Percentiles rank a stretch among this genome's conserved stretches.
Conservation (phyloP, 257 asterid genomes). For the Nicotiana sylvestris region DNA sequence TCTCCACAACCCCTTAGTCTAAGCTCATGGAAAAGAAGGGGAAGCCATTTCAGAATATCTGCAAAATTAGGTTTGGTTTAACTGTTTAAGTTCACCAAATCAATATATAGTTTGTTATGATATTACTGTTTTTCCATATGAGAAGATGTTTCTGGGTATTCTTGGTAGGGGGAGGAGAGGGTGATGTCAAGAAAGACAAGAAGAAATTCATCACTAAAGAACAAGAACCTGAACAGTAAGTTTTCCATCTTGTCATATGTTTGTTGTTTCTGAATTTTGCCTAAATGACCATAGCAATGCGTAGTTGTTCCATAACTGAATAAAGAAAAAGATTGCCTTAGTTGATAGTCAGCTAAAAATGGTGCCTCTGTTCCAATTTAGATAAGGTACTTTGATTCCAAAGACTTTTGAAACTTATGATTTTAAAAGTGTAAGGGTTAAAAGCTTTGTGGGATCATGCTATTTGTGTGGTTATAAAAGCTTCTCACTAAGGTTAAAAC, state of each 20-base stretch:
- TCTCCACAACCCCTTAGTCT: constrained; percentile 20
- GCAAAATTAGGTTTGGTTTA: constrained; percentile 57
- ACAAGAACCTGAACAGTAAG: constrained; percentile 87
- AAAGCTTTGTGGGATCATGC: no score
- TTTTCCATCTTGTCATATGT: background rate
- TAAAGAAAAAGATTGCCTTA: no score
- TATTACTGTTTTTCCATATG: background rate
- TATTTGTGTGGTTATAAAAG: no score
- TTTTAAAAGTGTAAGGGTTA: no score
- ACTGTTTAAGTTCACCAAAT: background rate
- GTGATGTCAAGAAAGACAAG: constrained; percentile 61
- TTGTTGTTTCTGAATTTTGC: background rate
- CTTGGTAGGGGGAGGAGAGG: constrained; percentile 66
- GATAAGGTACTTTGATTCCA: no score
- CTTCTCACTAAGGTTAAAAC: no score
- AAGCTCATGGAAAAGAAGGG: constrained; percentile 26
- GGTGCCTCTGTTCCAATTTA: no score
- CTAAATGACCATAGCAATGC: background rate
- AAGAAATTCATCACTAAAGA: constrained; percentile 92
- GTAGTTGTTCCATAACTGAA: background rate
- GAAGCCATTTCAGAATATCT: constrained; percentile 35
- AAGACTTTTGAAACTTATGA: no score
- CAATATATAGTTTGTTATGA: background rate
- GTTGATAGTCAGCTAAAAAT: no score
- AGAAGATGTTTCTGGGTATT: background rate